Evolutionary conservation across 768 basidiomycete species (phyloP).

Genomic region (Calvatia gigantea): DNA sequence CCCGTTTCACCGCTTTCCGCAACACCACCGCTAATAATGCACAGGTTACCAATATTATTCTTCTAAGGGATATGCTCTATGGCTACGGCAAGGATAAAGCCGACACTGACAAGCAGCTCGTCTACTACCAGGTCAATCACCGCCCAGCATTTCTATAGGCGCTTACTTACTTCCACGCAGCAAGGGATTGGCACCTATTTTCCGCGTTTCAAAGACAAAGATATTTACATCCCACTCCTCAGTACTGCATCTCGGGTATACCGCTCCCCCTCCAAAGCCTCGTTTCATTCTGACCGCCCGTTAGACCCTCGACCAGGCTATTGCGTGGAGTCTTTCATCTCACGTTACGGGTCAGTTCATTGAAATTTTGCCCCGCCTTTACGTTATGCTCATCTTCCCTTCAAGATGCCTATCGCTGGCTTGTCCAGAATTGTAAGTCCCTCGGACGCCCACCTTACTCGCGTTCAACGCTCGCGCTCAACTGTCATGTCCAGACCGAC

Average conservation of each 20-base stretch:
- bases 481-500: neutral
- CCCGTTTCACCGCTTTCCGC: neutral
- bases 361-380: neutral
- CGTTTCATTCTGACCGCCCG: neutral
- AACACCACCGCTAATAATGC: neutral
- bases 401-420: slow-evolving; percentile 16
- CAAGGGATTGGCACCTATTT: slow-evolving; percentile 18
- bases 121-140: slow-evolving; percentile 15
- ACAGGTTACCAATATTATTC: slow-evolving; percentile 18
- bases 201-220: slow-evolving; percentile 12
- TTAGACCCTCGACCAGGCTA: slow-evolving; percentile 14
- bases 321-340: slow-evolving; percentile 16
- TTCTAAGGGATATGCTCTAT: slow-evolving; percentile 16
- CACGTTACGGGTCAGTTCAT: slow-evolving; percentile 16
- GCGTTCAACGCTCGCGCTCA: neutral
- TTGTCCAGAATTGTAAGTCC: slow-evolving; percentile 15
- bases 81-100: neutral
- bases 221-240: slow-evolving; percentile 12
- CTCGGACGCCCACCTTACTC: no score
- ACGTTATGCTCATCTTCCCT: neutral
- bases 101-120: slow-evolving; percentile 13
- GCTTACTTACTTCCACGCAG: neutral
- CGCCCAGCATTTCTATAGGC: neutral
- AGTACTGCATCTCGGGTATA: slow-evolving; percentile 10
- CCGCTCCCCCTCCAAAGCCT: neutral